Base-by-base conservation (phyloP, 306 rosid genomes). In the Abrus pulchellus region DNA sequence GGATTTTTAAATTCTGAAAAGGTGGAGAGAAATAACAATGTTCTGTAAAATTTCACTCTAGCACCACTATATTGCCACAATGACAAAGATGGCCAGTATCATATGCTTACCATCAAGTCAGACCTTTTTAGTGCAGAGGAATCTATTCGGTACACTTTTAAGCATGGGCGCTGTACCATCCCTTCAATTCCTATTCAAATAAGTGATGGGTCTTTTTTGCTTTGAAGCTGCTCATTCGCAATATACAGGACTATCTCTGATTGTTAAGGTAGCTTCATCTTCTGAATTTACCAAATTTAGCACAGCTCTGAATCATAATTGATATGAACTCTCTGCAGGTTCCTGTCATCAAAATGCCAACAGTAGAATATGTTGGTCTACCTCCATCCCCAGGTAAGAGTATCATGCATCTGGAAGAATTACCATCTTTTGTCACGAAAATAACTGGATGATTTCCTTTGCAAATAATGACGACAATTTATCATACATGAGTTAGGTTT, bases 21-120 rank as follows among this genome's bases (percentile, higher is more conserved):
- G 29, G 74, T 88, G 2, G 94, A 88, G 75, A 63, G 53, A 29
- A 81, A 67, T n/a, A n/a, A n/a, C n/a, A n/a, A n/a, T n/a, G n/a
- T n/a, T n/a, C n/a, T n/a, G n/a, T n/a, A n/a, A n/a, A n/a, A n/a
- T n/a, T n/a, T n/a, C n/a, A n/a, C n/a, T n/a, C n/a, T n/a, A n/a
- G n/a, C n/a, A n/a, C n/a, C n/a, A n/a, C n/a, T n/a, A 33, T 66
- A 86, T 63, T 88, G 86, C 66, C 80, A 88, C 55, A 80, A 62
- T 0, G 89, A 88, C 57, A 82, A 81, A 41, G 78, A 50, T 44
- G 78, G 83, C 48, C 80, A 77, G 47, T 79, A 74, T 28, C 89
- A 90, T 82, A 67, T 83, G 89, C 94, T 90, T 27, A 76, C 69
- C 61, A 68, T 90, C 60, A 86, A 76, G 83, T 79, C 87, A 4